Evolutionary conservation across 2,329 filamentous ascomycete species (phyloP), one percentile per base, ranked within the genome.

Genomic region (Ceratocystis ficicola): DNA sequence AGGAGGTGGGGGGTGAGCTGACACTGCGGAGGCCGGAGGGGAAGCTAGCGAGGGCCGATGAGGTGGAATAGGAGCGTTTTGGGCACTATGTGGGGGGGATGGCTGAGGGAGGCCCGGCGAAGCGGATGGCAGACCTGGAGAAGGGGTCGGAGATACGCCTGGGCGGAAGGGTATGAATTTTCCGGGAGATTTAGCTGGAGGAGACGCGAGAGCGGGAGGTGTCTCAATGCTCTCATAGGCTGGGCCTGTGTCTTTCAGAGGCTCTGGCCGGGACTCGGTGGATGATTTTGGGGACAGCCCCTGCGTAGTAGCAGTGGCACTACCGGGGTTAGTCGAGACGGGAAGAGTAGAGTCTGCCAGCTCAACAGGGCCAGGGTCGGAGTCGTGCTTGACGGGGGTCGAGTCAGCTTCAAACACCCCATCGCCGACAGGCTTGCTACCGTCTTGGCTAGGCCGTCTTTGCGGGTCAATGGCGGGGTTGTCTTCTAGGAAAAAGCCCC

Each of bases 401-500:
- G 60, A 62, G 22, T 62, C 60, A 20, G 59, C 44, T 44, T 59
- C 52, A 28, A 57, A 46, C 12, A 25, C 65, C 7, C 46, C 15
- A 28, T 41, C 41, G 25, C 28, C 44, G 30, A 57, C 63, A 32
- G 48, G 50, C 30, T 44, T 62, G 3, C 59, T 30, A 3, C 32
- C 59, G 5, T 63, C 36, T n/a, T 44, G 46, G 20, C 50, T 65
- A 4, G 25, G 10, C 28, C 60, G 61, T 6, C 41, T 44, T 32
- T 41, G 30, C 1, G 57, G 28, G 30, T 67, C 66, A 20, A 67
- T 55, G 4, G 32, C 55, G 28, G 66, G 66, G 17, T 62, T 64
- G 50, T 68, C 66, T 59, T 69, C 68, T 4, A 69, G 62, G 57
- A 69, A 69, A 57, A 69, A 69, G 3, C 68, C 68, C 68, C 68